A percentile compares a stretch with the other conserved stretches of the same genome.
Conservation (phyloP, 179 eudicot species). For the Beta lomatogona region DNA sequence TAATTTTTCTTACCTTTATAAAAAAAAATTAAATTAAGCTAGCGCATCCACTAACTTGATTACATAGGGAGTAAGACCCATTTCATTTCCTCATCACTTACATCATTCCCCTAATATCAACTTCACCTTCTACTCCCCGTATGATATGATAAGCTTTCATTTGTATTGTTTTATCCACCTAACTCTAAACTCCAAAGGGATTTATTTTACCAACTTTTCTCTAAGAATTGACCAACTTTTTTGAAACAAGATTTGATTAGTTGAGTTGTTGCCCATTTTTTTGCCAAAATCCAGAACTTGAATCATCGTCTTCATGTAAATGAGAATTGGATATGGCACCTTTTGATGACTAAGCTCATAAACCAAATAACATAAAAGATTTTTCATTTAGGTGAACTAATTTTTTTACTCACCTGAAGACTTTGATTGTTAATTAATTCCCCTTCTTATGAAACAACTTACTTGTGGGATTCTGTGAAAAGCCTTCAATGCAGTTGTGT, state of each 20-base stretch:
- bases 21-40: too few species aligned
- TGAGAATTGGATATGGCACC: not conserved
- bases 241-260: slow-evolving; percentile 7
- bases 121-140: not conserved
- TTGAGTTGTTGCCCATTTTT: slow-evolving; percentile 23
- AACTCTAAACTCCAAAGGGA: not conserved
- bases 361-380: slow-evolving; percentile 1
- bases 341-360: slow-evolving; percentile 28
- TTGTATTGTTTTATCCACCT: slow-evolving; percentile 17
- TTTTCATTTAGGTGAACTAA: slow-evolving; percentile 43
- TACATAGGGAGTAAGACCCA: not conserved
- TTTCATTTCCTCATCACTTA: slow-evolving; percentile 5
- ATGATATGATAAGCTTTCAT: not conserved
- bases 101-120: slow-evolving; percentile 13
- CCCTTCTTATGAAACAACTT: not conserved
- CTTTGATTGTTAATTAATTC: not conserved
- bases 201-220: slow-evolving; percentile 33
- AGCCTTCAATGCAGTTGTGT: not conserved
- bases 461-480: slow-evolving; percentile 13
- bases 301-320: not conserved
- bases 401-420: slow-evolving; percentile 17
- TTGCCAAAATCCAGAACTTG: not conserved
- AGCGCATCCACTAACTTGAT: too few species aligned
- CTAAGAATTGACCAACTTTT: slow-evolving; percentile 32
- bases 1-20: too few species aligned